Percentiles rank a stretch among this genome's conserved stretches.
phyloP scores from a whole-genome alignment of 2,329 filamentous ascomycete species.

The Microascus cirrosus region DNA sequence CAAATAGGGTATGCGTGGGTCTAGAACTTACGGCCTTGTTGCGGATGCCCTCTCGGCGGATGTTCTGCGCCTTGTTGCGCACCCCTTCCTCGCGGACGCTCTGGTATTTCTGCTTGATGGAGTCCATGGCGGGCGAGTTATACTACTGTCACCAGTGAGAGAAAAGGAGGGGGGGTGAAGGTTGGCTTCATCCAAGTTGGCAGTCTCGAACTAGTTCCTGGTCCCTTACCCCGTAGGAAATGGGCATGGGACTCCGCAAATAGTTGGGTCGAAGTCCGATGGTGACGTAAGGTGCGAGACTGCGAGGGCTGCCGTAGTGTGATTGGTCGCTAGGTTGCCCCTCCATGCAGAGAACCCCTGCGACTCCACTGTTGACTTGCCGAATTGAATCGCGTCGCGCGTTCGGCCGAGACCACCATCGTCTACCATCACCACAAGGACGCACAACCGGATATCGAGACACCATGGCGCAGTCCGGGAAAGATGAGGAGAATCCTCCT shows the following conservation, averaged over 20 bases:
- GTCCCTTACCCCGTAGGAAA: background rate
- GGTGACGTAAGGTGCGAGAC: background rate
- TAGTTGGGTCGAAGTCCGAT: background rate
- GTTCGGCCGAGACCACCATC: background rate
- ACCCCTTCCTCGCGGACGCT: conserved; percentile 1
- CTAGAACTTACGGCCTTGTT: conserved; percentile 18
- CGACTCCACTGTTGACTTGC: background rate
- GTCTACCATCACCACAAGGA: background rate
- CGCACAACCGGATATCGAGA: background rate
- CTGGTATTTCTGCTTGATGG: conserved; percentile 3
- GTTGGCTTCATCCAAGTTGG: background rate
- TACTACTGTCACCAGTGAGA: background rate
- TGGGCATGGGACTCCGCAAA: background rate
- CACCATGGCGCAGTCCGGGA: background rate
- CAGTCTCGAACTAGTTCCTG: background rate
- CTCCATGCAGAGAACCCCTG: background rate
- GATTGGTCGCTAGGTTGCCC: background rate
- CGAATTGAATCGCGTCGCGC: background rate
- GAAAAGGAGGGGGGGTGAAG: background rate
- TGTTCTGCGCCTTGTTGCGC: background rate
- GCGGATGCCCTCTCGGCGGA: conserved; percentile 17
- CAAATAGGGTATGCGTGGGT: background rate
- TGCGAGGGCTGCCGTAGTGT: background rate
- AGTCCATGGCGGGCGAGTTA: background rate
- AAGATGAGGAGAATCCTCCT: background rate